phyloP scores from a whole-genome alignment of 2,329 filamentous ascomycete genomes.

The Torrubiella hemipterigena region DNA sequence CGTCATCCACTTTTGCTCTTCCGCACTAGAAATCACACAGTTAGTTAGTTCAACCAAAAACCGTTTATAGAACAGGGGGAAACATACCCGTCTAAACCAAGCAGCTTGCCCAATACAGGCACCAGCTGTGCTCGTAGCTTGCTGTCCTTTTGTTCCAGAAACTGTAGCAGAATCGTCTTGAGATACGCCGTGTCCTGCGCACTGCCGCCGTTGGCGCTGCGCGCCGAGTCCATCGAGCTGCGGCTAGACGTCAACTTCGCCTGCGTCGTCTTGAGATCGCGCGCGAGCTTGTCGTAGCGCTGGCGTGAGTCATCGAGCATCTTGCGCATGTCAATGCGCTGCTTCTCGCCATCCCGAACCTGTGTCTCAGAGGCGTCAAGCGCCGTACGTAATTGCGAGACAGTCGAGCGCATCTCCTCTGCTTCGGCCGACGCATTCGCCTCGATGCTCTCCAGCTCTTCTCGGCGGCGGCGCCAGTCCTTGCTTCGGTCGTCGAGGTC shows the following conservation, averaged over 20 bases:
- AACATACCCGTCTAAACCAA: slow-evolving; percentile 65
- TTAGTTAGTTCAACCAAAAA: background rate
- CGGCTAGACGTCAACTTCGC: slow-evolving; percentile 28
- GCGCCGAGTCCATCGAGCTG: slow-evolving; percentile 32
- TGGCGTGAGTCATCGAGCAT: slow-evolving; percentile 67
- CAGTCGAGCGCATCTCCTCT: slow-evolving; percentile 62
- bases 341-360: slow-evolving; percentile 70
- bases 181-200: slow-evolving; percentile 50
- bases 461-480: slow-evolving; percentile 61
- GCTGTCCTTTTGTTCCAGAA: slow-evolving; percentile 70
- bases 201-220: slow-evolving; percentile 24
- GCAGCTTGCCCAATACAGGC: slow-evolving; percentile 62
- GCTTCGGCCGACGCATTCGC: slow-evolving; percentile 61
- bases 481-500: slow-evolving; percentile 63
- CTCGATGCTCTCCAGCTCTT: slow-evolving; percentile 63
- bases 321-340: slow-evolving; percentile 62
- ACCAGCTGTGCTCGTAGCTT: slow-evolving; percentile 65
- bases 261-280: slow-evolving; percentile 45
- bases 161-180: slow-evolving; percentile 72
- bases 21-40: slow-evolving; percentile 8
- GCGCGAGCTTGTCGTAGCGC: slow-evolving; percentile 69
- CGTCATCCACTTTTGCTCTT: slow-evolving; percentile 15
- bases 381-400: slow-evolving; percentile 64
- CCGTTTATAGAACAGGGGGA: background rate
- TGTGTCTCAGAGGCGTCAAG: slow-evolving; percentile 83